Evolutionary conservation across 2,329 filamentous ascomycete genomes (phyloP).

Genomic region (Colletotrichum agaves): DNA sequence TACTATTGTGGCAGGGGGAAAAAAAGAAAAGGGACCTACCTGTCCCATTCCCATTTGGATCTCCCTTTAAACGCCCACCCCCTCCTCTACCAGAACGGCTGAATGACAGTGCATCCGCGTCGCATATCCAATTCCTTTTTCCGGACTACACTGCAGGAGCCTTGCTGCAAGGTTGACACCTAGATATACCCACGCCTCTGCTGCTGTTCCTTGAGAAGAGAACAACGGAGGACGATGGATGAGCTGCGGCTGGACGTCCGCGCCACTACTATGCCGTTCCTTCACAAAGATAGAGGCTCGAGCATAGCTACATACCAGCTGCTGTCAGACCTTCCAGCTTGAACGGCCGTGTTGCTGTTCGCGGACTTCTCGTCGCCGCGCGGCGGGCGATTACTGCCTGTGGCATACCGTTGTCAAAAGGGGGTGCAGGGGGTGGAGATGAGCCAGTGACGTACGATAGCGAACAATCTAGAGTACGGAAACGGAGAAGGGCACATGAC

Average conservation of each 20-base stretch:
- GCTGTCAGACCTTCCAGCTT: neutral
- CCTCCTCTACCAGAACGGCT: neutral
- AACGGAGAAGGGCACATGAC: neutral
- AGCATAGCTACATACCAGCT: neutral
- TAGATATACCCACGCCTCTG: slow-evolving; percentile 18
- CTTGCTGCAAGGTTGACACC: slow-evolving; percentile 6
- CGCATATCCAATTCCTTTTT: neutral
- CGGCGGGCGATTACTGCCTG: no score
- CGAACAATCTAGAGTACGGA: no score
- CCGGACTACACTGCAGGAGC: neutral
- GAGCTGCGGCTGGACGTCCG: neutral
- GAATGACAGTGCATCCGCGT: slow-evolving; percentile 16
- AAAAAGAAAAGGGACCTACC: no score
- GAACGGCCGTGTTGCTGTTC: no score
- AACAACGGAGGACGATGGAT: no score
- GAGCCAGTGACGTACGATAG: no score
- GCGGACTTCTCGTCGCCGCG: no score
- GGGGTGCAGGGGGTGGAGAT: neutral
- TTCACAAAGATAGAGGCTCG: no score
- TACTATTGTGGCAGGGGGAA: no score
- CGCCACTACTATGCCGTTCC: no score
- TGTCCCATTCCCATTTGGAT: no score
- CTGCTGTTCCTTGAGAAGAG: neutral
- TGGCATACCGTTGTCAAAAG: neutral
- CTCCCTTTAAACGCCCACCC: no score